Evolutionary conservation across 73 alveolate genomes (phyloP).

Genomic region (Effrenium voratum): DNA sequence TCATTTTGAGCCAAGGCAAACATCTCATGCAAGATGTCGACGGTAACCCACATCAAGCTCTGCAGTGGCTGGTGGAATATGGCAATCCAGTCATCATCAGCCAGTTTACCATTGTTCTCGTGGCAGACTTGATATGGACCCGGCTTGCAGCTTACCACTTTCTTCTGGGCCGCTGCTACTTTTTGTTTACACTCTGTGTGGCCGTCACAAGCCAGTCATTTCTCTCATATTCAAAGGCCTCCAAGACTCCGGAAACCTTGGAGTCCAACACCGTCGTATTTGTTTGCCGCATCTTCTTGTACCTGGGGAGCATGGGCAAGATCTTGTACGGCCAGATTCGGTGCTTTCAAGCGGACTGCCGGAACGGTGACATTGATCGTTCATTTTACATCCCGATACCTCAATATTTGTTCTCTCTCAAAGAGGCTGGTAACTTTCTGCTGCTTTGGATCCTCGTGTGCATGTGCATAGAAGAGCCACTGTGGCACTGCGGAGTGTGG

Average conservation of each 20-base stretch:
- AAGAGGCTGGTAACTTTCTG: constrained; percentile 51
- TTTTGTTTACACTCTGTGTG: constrained; percentile 65
- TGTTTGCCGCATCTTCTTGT: constrained; percentile 36
- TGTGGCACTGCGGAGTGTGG: constrained; percentile 54
- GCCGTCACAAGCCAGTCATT: constrained; percentile 86
- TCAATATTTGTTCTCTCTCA: background rate
- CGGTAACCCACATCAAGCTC: constrained; percentile 82
- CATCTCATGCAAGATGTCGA: constrained; percentile 64
- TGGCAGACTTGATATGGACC: constrained; percentile 90
- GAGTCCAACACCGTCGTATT: constrained; percentile 46
- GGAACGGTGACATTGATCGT: constrained; percentile 56
- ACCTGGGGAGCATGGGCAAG: constrained; percentile 83
- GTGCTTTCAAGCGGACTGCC: constrained; percentile 26
- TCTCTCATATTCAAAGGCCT: background rate
- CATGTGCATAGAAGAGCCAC: constrained; percentile 67
- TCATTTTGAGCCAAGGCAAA: background rate
- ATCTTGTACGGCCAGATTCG: constrained; percentile 36
- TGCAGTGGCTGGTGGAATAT: constrained; percentile 70
- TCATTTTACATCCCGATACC: constrained; percentile 45
- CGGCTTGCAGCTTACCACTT: constrained; percentile 82
- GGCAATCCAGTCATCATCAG: constrained; percentile 78
- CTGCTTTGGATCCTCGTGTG: constrained; percentile 74
- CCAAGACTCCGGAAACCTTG: background rate
- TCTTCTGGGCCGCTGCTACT: constrained; percentile 75
- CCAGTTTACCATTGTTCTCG: constrained; percentile 66